Conservation (phyloP, 768 basidiomycete species). For the Pluteus cervinus region DNA sequence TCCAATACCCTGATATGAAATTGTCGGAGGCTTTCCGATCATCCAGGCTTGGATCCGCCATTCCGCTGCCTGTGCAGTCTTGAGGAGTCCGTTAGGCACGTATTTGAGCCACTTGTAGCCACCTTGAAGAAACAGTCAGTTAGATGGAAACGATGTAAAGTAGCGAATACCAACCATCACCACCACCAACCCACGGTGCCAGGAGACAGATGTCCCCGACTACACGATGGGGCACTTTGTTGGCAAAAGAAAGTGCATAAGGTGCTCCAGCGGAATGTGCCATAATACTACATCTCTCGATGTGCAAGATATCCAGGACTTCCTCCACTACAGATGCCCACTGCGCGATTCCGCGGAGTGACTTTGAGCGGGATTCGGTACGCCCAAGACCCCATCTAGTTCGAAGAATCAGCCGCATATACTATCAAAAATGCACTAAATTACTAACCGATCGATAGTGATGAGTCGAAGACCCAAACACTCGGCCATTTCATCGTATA, state of each 20-base stretch:
- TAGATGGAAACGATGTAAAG: conserved; percentile 6
- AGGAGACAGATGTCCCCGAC: conserved; percentile 82
- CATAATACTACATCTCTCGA: conserved; percentile 81
- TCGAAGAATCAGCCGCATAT: conserved; percentile 9
- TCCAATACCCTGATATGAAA: conserved; percentile 82
- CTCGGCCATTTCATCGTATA: conserved; percentile 96
- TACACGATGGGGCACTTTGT: conserved; percentile 67
- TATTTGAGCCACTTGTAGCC: conserved; percentile 97
- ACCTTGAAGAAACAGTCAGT: conserved; percentile 29
- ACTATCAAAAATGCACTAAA: conserved; percentile 3
- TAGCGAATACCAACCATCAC: conserved; percentile 45
- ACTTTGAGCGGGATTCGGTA: conserved; percentile 65
- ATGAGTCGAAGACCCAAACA: conserved; percentile 83
- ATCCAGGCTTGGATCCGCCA: conserved; percentile 98
- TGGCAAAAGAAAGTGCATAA: conserved; percentile 86
- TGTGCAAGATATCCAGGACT: conserved; percentile 74
- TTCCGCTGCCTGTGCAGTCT: conserved; percentile 94
- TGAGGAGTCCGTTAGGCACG: conserved; percentile 87
- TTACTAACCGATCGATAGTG: conserved; percentile 80
- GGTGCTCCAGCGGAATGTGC: conserved; percentile 96
- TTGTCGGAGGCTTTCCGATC: conserved; percentile 89
- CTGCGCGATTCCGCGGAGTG: conserved; percentile 75
- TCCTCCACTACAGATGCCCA: conserved; percentile 92
- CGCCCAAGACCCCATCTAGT: conserved; percentile 88
- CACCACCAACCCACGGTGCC: conserved; percentile 94